A percentile compares a stretch with the other conserved stretches of the same genome.
phyloP scores from a whole-genome alignment of 1,139 yeast species.

The Candida anutae region DNA sequence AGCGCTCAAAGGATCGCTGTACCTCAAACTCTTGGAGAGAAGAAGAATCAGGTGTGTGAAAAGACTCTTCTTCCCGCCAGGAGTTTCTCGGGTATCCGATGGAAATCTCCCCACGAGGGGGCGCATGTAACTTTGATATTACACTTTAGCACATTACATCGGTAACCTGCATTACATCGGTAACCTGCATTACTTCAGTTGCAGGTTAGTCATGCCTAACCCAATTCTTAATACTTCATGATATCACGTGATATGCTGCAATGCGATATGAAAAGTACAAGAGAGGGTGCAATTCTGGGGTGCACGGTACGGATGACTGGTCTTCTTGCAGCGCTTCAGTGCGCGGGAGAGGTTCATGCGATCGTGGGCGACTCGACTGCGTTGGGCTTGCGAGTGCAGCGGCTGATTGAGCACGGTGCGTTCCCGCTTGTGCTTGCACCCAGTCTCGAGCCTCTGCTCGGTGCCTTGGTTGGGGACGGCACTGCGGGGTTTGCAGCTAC shows the following conservation, averaged over 20 bases:
- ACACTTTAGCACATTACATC: too few species aligned
- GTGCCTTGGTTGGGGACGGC: constrained; percentile 12
- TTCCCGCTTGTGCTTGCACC: constrained; percentile 41
- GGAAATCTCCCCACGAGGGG: too few species aligned
- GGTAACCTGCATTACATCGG: too few species aligned
- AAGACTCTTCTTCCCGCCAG: too few species aligned
- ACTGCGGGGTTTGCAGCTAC: constrained; percentile 25
- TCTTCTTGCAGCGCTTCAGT: constrained; percentile 43
- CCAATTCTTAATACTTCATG: too few species aligned
- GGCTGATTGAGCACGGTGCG: constrained; percentile 52
- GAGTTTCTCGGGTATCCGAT: too few species aligned
- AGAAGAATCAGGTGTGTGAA: too few species aligned
- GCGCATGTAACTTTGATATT: too few species aligned
- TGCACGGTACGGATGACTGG: constrained; percentile 14
- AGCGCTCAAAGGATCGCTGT: too few species aligned
- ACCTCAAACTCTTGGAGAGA: too few species aligned
- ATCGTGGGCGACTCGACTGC: constrained; percentile 55
- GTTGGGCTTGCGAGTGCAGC: constrained; percentile 41
- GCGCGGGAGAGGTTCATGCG: constrained; percentile 49
- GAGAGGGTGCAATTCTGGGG: background rate
- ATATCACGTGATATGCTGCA: background rate
- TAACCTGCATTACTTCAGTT: too few species aligned
- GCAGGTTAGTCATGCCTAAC: too few species aligned
- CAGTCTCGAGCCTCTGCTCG: constrained; percentile 6
- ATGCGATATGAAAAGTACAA: background rate